Conservation (phyloP, 176 grass and related monocot genomes). For the Rhynchospora pubera region DNA sequence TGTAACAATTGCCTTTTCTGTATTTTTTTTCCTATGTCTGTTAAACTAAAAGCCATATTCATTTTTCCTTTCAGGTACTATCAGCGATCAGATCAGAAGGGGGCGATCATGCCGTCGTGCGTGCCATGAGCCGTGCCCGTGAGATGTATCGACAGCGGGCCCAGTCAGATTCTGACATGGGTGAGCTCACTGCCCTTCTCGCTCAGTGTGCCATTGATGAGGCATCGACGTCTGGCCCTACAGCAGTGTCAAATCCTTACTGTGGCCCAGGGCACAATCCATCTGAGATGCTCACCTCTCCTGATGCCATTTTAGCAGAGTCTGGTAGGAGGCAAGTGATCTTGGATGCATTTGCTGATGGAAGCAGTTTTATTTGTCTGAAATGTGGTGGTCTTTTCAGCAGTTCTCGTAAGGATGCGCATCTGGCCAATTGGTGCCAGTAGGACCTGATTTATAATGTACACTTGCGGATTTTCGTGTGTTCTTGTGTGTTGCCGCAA, state of each 20-base stretch:
- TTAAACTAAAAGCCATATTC: conserved; percentile 3
- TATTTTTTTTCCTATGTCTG: not conserved
- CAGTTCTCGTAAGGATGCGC: conserved; percentile 68
- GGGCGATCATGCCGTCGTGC: conserved; percentile 69
- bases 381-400: conserved; percentile 79
- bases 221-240: conserved; percentile 22
- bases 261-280: conserved; percentile 34
- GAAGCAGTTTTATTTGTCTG: conserved; percentile 93
- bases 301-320: conserved; percentile 59
- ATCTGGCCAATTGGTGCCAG: conserved; percentile 78
- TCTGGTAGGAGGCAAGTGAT: conserved; percentile 82
- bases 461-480: conserved; percentile 5
- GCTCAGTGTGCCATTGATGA: conserved; percentile 90
- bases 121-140: conserved; percentile 65
- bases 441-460: conserved; percentile 4
- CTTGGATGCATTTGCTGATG: conserved; percentile 78
- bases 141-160: conserved; percentile 61
- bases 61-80: conserved; percentile 44
- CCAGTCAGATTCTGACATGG: conserved; percentile 32
- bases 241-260: conserved; percentile 15
- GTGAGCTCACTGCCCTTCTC: conserved; percentile 73
- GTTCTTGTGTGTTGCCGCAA: conserved; percentile 7
- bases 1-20: not conserved
- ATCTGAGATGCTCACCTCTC: conserved; percentile 35
- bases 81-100: conserved; percentile 72